These are phyloP conservation scores for Erodium chrysanthum DNA, from an alignment of 441 rosid genomes.

Conservation along the genomic window DNA sequence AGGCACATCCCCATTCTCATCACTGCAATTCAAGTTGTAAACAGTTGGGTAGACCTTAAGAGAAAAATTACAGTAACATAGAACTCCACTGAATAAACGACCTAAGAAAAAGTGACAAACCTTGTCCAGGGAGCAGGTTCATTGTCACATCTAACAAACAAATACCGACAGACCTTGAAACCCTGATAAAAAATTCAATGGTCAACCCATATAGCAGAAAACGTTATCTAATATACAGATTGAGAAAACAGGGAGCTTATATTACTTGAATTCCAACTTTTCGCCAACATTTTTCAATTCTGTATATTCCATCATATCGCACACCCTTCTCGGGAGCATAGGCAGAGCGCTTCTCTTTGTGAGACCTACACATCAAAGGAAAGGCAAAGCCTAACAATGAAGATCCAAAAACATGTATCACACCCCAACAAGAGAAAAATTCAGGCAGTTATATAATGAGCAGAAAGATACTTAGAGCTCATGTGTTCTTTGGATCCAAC, in stretches of 20 bases:
- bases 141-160: constrained; percentile 83
- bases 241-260: neutral
- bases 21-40: constrained; percentile 31
- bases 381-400: neutral
- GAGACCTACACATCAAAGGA: constrained; percentile 39
- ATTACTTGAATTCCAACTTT: constrained; percentile 58
- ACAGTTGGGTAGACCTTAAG: neutral
- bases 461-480: neutral
- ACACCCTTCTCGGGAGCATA: constrained; percentile 69
- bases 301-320: constrained; percentile 74
- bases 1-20: constrained; percentile 64
- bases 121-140: constrained; percentile 92
- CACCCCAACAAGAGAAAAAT: neutral
- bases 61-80: neutral
- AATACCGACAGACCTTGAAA: constrained; percentile 47
- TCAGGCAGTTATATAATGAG: neutral
- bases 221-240: constrained; percentile 1
- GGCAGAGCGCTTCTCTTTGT: constrained; percentile 59
- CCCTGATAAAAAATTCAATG: constrained; percentile 29
- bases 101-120: constrained; percentile 32
- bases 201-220: constrained; percentile 7
- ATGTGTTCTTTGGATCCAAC: neutral
- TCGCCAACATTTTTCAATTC: constrained; percentile 71
- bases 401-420: neutral
- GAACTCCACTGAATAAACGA: neutral